Evolutionary conservation across 768 basidiomycete genomes (phyloP), one percentile per base, ranked within the genome.

Genomic region (Lentinula guzmanii): DNA sequence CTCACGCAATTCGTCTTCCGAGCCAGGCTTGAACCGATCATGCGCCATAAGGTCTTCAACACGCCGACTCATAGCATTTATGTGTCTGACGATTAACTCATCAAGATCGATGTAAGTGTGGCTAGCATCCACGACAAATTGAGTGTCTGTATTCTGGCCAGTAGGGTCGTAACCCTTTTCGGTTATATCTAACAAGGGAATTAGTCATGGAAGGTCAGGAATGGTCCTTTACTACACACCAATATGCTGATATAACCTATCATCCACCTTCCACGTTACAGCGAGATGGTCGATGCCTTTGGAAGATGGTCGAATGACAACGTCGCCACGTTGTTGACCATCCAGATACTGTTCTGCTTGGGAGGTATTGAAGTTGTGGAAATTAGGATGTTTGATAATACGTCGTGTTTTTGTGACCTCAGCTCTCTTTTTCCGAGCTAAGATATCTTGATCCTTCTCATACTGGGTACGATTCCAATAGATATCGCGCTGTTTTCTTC

Each of bases 221-320:
- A 31, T 16, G n/a, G 51, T 33, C 24, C 2, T n/a, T 41, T 13
- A 43, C 1, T 37, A 68, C 89, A 55, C 69, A 94, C 95, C 95
- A 61, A 99, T 91, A 70, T 99, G 97, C 70, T 98, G 97, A 73
- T 91, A 98, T 31, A 99, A 77, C 62, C 88, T 91, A 61, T 97
- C 90, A 64, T 95, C 96, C 2, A 99, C 95, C 75, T 98, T 99
- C 97, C 97, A 99, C 0, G 97, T 99, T 9, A 99, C 90, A 48
- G 96, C 96, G 41, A 99, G 79, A 75, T 98, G 97, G 67, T 97
- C 85, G 41, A 81, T 76, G 13, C 96, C 96, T 73, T 95, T 95
- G 4, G 96, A 98, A 16, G 95, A 96, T 0, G 97, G 97, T 50
- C 97, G 81, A 65, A 99, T 94, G 45, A 98, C 91, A 43, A 96